Conservation (phyloP, 495 filamentous ascomycete species). For the Rhypophila decipiens region DNA sequence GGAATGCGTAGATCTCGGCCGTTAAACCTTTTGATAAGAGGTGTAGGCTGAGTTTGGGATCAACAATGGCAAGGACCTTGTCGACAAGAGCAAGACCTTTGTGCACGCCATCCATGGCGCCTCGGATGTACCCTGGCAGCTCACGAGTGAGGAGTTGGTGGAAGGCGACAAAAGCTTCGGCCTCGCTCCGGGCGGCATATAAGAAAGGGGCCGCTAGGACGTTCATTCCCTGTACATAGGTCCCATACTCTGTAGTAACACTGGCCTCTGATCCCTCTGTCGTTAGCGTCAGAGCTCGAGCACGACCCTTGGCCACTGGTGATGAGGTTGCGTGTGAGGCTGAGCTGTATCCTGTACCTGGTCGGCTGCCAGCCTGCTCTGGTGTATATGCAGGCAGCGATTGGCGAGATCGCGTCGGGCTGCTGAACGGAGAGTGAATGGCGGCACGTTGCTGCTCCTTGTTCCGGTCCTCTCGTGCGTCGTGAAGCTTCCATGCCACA, state of each 20-base stretch:
- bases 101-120: conserved; percentile 97
- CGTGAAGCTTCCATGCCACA: conserved; percentile 86
- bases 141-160: conserved; percentile 81
- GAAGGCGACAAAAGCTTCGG: conserved; percentile 89
- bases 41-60: conserved; percentile 77
- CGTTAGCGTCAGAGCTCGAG: conserved; percentile 46
- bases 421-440: conserved; percentile 18
- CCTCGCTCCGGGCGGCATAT: conserved; percentile 90
- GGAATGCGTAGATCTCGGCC: conserved; percentile 96
- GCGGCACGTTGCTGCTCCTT: conserved; percentile 17
- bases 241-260: conserved; percentile 52
- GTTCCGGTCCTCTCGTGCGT: conserved; percentile 51
- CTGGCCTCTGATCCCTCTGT: conserved; percentile 53
- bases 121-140: conserved; percentile 88
- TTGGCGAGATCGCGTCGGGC: conserved; percentile 17
- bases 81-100: conserved; percentile 86
- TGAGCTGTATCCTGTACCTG: conserved; percentile 25
- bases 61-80: conserved; percentile 80
- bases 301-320: conserved; percentile 43
- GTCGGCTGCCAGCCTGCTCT: conserved; percentile 20
- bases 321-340: conserved; percentile 36
- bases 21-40: conserved; percentile 79
- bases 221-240: conserved; percentile 99
- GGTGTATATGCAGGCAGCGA: conserved; percentile 22
- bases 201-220: conserved; percentile 97